Conservation (phyloP, 75 land plant species). For the Pseudotsuga menziesii region DNA sequence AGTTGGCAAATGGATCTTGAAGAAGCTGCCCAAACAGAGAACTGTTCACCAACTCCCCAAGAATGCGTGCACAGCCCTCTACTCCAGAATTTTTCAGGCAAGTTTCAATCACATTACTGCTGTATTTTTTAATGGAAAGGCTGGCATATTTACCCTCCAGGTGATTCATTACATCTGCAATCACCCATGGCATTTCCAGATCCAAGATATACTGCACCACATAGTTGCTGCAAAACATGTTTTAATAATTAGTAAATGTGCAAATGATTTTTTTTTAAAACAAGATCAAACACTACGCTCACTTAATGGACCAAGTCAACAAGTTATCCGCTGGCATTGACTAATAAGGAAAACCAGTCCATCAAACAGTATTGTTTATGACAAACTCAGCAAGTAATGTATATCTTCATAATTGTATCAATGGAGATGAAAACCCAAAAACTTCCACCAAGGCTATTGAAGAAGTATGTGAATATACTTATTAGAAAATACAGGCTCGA, state of each 20-base stretch:
- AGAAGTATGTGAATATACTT: too few species aligned
- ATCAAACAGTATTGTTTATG: neutral
- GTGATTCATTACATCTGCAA: conserved; percentile 14
- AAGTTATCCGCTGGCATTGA: neutral
- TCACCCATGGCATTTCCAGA: conserved; percentile 15
- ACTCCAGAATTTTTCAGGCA: conserved; percentile 19
- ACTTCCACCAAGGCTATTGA: too few species aligned
- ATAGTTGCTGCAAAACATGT: conserved; percentile 28
- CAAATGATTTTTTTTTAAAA: neutral
- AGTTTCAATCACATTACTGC: conserved; percentile 33
- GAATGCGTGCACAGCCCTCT: conserved; percentile 12
- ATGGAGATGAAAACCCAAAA: too few species aligned
- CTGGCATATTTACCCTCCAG: conserved; percentile 16
- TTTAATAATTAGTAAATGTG: neutral
- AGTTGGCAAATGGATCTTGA: conserved; percentile 31
- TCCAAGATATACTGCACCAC: conserved; percentile 27
- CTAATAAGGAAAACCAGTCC: neutral
- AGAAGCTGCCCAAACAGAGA: conserved; percentile 22
- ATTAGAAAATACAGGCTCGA: too few species aligned
- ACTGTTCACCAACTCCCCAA: conserved; percentile 17
- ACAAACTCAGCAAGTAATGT: neutral
- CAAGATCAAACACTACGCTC: neutral
- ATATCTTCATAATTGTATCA: neutral
- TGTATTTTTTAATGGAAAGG: conserved; percentile 30
- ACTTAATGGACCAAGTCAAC: neutral